Evolutionary conservation across 2,329 filamentous ascomycete genomes (phyloP), one percentile per base, ranked within the genome.

Genomic region (Fusarium sambucinum): DNA sequence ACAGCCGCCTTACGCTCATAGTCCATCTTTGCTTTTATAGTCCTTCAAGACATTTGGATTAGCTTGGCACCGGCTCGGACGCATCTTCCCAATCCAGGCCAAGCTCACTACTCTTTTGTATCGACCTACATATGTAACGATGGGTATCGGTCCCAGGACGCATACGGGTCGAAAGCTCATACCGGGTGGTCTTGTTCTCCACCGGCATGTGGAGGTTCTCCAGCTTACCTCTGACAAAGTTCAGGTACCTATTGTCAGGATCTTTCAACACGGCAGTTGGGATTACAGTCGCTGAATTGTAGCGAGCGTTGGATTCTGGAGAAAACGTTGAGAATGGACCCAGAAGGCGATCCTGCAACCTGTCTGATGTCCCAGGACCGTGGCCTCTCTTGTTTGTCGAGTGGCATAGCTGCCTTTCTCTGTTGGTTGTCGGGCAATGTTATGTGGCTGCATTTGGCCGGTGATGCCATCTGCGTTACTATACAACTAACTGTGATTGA

Each of bases 171-270:
- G 32, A 23, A 44, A 47, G 52, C 25, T 47, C 44, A 38, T 56
- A 61, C 52, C 21, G 29, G 47, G 29, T 66, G 48, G 56, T 27
- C 48, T 66, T 27, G 55, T 69, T 53, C 66, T 69, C 66, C 66
- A 67, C 66, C 45, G 27, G 17, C 35, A 21, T 54, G 66, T 63
- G 66, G 66, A 67, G 53, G 66, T 52, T 55, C 27, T 59, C 44
- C 48, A 37, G 50, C 38, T 40, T 54, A 45, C 38, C 38, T 56
- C 57, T 41, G 27, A 51, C 38, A 45, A 32, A 55, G 46, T 17
- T 37, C 57, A 70, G 56, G 29, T 69, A 25, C 50, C 19, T 68
- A 33, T 33, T 59, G 66, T 59, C 50, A 50, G 62, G 62, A 63
- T 63, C 25, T 33, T 63, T 32, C 46, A 69, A 30, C 57, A 44